phyloP scores from a whole-genome alignment of 257 asterid species.

The Linderniella brevidens region DNA sequence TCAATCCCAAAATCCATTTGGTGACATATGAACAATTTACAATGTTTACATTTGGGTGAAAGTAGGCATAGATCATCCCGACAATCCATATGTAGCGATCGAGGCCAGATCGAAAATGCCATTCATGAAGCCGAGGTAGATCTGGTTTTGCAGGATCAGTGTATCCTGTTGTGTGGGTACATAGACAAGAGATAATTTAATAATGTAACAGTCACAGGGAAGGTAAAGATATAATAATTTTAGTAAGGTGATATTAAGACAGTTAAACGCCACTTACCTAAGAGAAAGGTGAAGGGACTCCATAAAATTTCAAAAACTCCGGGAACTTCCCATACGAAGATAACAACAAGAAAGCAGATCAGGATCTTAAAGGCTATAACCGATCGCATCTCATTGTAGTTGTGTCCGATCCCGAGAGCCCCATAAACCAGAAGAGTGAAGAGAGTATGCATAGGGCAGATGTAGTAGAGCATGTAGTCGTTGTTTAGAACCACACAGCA shows the following conservation, averaged over 20 bases:
- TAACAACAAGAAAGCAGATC: constrained; percentile 67
- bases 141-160: constrained; percentile 86
- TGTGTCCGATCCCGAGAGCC: constrained; percentile 89
- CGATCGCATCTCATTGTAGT: constrained; percentile 72
- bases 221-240: no score
- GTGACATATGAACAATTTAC: background rate
- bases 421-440: constrained; percentile 96
- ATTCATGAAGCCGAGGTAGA: constrained; percentile 82
- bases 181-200: no score
- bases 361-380: constrained; percentile 62
- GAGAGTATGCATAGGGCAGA: constrained; percentile 99
- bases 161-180: constrained; percentile 41
- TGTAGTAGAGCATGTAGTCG: constrained; percentile 84
- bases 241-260: background rate
- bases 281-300: constrained; percentile 54
- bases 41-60: constrained; percentile 71
- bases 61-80: constrained; percentile 89
- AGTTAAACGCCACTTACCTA: constrained; percentile 38
- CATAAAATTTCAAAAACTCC: constrained; percentile 79
- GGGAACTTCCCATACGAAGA: constrained; percentile 91
- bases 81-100: constrained; percentile 91
- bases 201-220: no score
- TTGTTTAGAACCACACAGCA: constrained; percentile 82
- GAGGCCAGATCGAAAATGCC: constrained; percentile 95
- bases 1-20: background rate